These are phyloP conservation scores for Cytospora schulzeri DNA, from an alignment of 2,329 filamentous ascomycete species.

Conservation along the genomic window DNA sequence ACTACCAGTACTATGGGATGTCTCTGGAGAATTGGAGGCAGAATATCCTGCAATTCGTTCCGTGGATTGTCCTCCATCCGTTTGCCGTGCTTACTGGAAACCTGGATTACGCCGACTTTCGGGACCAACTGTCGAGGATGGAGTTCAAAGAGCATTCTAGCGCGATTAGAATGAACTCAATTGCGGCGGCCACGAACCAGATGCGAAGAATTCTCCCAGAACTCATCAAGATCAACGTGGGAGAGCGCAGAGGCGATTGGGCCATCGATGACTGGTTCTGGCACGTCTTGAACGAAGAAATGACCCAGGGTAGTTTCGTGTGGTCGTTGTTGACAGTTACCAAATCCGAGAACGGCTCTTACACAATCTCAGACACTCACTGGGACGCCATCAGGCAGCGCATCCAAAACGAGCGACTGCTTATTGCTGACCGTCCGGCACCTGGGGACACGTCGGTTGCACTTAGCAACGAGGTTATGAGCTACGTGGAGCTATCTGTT, in stretches of 20 bases:
- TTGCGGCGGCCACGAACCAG: slow-evolving; percentile 10
- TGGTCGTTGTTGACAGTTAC: slow-evolving; percentile 44
- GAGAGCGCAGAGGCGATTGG: slow-evolving; percentile 35
- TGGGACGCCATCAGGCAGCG: slow-evolving; percentile 50
- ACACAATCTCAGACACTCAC: slow-evolving; percentile 47
- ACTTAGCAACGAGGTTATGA: slow-evolving; percentile 8
- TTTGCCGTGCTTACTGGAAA: slow-evolving; percentile 23
- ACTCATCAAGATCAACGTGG: slow-evolving; percentile 56
- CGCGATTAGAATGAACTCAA: slow-evolving; percentile 28
- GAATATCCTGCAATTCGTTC: slow-evolving; percentile 21
- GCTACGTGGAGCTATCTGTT: slow-evolving; percentile 35
- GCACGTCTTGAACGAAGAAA: slow-evolving; percentile 60
- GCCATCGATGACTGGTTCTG: slow-evolving; percentile 64
- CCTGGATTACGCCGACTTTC: slow-evolving; percentile 23
- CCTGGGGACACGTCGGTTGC: neutral
- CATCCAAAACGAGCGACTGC: slow-evolving; percentile 40
- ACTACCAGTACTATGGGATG: slow-evolving; percentile 1
- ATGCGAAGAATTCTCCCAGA: slow-evolving; percentile 51
- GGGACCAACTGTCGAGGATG: slow-evolving; percentile 20
- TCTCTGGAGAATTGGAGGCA: slow-evolving; percentile 22
- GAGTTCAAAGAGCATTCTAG: slow-evolving; percentile 32
- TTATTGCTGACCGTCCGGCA: slow-evolving; percentile 25
- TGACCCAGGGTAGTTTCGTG: slow-evolving; percentile 51
- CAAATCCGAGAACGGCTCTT: slow-evolving; percentile 40
- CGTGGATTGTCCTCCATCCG: slow-evolving; percentile 25